A percentile compares a stretch with the other conserved stretches of the same genome.
These are phyloP conservation scores for Solanum virginianum DNA, from an alignment of 257 asterid species.

Conservation along the genomic window DNA sequence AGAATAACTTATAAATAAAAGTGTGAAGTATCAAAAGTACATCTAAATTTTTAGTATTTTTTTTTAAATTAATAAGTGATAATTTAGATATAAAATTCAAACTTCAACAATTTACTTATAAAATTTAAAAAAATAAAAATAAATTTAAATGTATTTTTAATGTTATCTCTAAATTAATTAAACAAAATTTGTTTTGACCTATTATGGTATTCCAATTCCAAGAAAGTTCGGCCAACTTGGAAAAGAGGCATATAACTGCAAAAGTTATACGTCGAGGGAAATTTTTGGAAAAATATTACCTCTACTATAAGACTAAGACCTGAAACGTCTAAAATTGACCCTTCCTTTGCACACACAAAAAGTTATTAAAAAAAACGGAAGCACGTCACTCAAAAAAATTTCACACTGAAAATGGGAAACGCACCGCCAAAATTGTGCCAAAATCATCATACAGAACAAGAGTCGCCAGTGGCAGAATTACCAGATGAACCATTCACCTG, in stretches of 20 bases:
- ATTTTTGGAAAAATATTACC: neutral
- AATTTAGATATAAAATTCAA: no score
- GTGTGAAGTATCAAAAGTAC: no score
- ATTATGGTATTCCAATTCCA: neutral
- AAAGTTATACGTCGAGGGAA: neutral
- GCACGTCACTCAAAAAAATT: neutral
- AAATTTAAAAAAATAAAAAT: no score
- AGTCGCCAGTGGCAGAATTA: neutral
- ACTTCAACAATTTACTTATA: no score
- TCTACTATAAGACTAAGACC: neutral
- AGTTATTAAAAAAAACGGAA: no score
- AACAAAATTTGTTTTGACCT: neutral
- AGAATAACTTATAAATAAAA: no score
- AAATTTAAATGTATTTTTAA: no score
- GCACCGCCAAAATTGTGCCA: neutral
- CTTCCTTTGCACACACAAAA: neutral
- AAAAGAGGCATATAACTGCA: neutral
- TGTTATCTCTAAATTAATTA: no score
- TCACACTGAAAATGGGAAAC: neutral
- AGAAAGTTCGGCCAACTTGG: neutral
- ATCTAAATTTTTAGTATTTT: no score
- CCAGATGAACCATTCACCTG: constrained; percentile 4
- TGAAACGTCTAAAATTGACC: neutral
- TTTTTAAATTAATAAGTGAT: no score
- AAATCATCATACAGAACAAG: neutral